A percentile compares a stretch with the other conserved stretches of the same genome.
Conservation (phyloP, 768 basidiomycete species). For the Rhizopogon roseolus region DNA sequence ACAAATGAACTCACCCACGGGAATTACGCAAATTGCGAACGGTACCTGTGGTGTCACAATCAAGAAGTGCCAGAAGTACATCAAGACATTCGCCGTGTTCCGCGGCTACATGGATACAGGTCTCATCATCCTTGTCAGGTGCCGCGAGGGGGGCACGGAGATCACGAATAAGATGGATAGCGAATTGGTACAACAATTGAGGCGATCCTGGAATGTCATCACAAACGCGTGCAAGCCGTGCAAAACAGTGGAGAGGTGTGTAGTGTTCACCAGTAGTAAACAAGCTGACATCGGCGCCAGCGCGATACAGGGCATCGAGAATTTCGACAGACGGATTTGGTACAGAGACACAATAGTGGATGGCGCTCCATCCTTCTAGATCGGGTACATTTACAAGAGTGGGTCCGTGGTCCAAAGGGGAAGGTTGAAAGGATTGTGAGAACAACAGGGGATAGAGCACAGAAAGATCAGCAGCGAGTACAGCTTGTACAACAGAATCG, state of each 20-base stretch:
- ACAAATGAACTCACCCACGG: conserved; percentile 50
- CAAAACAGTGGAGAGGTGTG: conserved; percentile 67
- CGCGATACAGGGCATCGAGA: conserved; percentile 68
- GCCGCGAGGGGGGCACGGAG: conserved; percentile 67
- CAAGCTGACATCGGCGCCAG: conserved; percentile 69
- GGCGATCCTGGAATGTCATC: conserved; percentile 29
- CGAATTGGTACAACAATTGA: conserved; percentile 48
- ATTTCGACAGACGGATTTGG: conserved; percentile 53
- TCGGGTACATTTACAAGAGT: conserved; percentile 68
- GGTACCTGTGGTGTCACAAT: conserved; percentile 53
- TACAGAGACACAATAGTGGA: conserved; percentile 64
- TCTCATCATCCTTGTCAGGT: conserved; percentile 62
- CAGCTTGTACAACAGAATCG: conserved; percentile 49
- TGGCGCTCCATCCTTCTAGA: conserved; percentile 62
- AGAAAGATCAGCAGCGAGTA: conserved; percentile 44
- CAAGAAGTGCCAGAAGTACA: conserved; percentile 57
- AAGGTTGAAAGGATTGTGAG: conserved; percentile 38
- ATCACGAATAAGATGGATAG: conserved; percentile 63
- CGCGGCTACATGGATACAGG: conserved; percentile 77
- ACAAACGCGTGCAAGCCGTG: conserved; percentile 31
- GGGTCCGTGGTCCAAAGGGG: conserved; percentile 32
- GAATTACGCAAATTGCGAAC: conserved; percentile 62
- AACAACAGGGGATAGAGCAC: conserved; percentile 55
- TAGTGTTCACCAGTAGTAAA: conserved; percentile 62
- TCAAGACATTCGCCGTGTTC: conserved; percentile 66